Evolutionary conservation across 768 basidiomycete genomes (phyloP).

Genomic region (Collybiopsis confluens): DNA sequence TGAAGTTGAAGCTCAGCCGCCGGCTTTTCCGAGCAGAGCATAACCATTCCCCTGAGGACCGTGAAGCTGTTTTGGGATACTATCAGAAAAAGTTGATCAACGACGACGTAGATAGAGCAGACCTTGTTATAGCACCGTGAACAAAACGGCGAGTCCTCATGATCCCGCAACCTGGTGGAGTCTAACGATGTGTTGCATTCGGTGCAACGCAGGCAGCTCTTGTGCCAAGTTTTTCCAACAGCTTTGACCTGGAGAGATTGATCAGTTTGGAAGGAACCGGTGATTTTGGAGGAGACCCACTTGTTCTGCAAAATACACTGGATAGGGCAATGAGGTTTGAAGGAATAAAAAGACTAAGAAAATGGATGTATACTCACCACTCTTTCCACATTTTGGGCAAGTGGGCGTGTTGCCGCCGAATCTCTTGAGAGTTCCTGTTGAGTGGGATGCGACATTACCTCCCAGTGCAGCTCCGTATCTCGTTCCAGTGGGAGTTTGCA

Average conservation of each 20-base stretch:
- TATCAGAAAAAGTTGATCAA: not conserved
- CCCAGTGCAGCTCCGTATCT: conserved; percentile 59
- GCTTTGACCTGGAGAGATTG: conserved; percentile 60
- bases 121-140: conserved; percentile 72
- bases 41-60: conserved; percentile 75
- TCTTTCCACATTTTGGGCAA: conserved; percentile 69
- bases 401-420: conserved; percentile 61
- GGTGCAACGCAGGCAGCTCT: conserved; percentile 70
- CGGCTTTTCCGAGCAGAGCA: conserved; percentile 57
- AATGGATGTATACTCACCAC: conserved; percentile 10
- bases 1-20: conserved; percentile 19
- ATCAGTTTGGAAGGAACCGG: not conserved
- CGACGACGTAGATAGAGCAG: conserved; percentile 9
- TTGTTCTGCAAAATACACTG: conserved; percentile 84
- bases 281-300: conserved; percentile 25
- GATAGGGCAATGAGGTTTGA: too few relatives aligned
- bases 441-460: conserved; percentile 13
- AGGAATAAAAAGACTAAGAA: too few relatives aligned
- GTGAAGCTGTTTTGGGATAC: conserved; percentile 42
- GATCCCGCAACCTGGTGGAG: conserved; percentile 68
- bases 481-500: conserved; percentile 53
- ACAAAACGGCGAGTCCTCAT: conserved; percentile 70
- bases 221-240: conserved; percentile 77
- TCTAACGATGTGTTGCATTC: conserved; percentile 70
- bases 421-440: conserved; percentile 31